Evolutionary conservation across 2,329 filamentous ascomycete genomes (phyloP), one percentile per base, ranked within the genome.

Genomic region (Colletotrichum chlorophyti): DNA sequence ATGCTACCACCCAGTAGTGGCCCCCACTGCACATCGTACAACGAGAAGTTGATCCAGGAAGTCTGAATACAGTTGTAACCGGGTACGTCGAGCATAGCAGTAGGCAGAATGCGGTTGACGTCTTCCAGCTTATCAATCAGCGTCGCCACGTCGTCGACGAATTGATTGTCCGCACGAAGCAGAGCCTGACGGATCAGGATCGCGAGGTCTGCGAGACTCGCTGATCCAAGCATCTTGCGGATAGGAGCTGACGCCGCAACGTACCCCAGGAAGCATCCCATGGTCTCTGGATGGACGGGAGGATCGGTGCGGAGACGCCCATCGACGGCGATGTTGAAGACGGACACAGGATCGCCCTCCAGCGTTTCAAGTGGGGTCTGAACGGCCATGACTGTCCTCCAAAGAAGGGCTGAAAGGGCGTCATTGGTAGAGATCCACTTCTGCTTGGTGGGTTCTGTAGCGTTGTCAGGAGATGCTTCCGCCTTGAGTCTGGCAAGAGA

Each of bases 191-290:
- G 73, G 41, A 76, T 68, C 21, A 64, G 53, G 15, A 69, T 49
- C 1, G 75, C 74, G 12, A 74, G 62, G 42, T 73, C 69, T 4
- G 70, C 71, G 7, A 77, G 52, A 49, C 52, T 69, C 9, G 64
- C 45, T 3, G 59, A 53, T 12, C 45, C 34, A 9, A 73, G 64
- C 52, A 74, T 72, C 53, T 68, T 65, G 21, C 72, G 65, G 37
- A 70, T 63, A 7, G 64, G 53, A 41, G 71, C 58, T 24, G 61
- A 53, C 15, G 70, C 66, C 6, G 66, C 66, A 2, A 73, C 66
- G 57, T 72, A 76, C 37, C 72, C 73, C 10, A 77, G 65, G 53
- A 74, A 76, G 51, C 74, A 75, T 6, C 74, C 75, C 21, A 76
- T 64, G 0, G 72, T 74, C 2, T 67, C 64, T 2, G 70, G 68